Percentiles rank a stretch among this genome's conserved stretches.
These are phyloP conservation scores for Metschnikowia henanensis DNA, from an alignment of 805 yeast genomes.

Conservation along the genomic window DNA sequence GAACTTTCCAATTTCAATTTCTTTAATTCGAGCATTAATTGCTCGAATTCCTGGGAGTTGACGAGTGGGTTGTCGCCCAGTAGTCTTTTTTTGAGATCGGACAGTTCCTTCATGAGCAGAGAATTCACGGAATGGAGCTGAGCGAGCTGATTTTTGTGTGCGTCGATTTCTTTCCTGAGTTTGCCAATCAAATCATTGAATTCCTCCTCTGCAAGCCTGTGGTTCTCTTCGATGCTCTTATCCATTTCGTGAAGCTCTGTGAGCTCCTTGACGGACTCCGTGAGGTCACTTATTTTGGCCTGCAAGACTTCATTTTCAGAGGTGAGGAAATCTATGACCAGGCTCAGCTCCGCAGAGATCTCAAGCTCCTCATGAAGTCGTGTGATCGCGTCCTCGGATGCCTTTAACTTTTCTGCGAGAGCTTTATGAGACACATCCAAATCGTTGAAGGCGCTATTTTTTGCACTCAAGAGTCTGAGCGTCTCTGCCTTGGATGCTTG, in stretches of 20 bases:
- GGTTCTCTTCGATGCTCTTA: constrained; percentile 48
- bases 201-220: constrained; percentile 43
- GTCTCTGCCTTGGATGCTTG: constrained; percentile 25
- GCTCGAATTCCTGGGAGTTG: constrained; percentile 3
- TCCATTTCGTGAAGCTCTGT: constrained; percentile 52
- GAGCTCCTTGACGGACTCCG: constrained; percentile 42
- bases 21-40: constrained; percentile 3
- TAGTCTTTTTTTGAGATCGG: constrained; percentile 4
- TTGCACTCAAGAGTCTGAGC: constrained; percentile 13
- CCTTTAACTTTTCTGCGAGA: constrained; percentile 13
- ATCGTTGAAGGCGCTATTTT: not conserved
- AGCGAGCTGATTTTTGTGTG: constrained; percentile 2
- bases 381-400: constrained; percentile 26
- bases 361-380: constrained; percentile 34
- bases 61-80: not conserved
- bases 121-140: constrained; percentile 1
- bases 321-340: constrained; percentile 34
- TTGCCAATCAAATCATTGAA: constrained; percentile 21
- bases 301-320: constrained; percentile 36
- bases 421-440: constrained; percentile 3
- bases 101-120: constrained; percentile 4
- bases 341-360: constrained; percentile 34
- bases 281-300: constrained; percentile 31
- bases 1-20: constrained; percentile 2
- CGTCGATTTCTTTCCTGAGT: constrained; percentile 4